A percentile compares a stretch with the other conserved stretches of the same genome.
These are phyloP conservation scores for Aspergillus incahuasiensis DNA, from an alignment of 495 filamentous ascomycete genomes.

Conservation along the genomic window DNA sequence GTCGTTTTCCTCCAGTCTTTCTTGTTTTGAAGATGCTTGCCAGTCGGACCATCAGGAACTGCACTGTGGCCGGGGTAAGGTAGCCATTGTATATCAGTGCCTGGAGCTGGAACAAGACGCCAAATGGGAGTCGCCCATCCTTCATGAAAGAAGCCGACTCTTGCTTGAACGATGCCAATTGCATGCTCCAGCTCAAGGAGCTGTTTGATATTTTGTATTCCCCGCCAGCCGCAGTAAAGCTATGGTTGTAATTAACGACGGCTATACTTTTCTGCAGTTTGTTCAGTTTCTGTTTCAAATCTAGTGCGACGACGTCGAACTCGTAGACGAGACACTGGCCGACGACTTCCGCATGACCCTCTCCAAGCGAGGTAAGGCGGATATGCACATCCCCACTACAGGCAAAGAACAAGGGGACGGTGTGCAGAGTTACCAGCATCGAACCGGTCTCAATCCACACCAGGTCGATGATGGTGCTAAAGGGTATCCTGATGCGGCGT, in stretches of 20 bases:
- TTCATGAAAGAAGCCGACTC: constrained; percentile 4
- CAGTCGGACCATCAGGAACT: constrained; percentile 10
- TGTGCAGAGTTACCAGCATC: constrained; percentile 10
- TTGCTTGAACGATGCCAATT: constrained; percentile 2
- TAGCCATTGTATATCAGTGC: constrained; percentile 32
- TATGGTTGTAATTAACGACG: neutral
- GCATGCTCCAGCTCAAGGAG: neutral
- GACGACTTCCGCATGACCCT: constrained; percentile 12
- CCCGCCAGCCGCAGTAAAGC: neutral
- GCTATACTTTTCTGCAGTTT: constrained; percentile 2
- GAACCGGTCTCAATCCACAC: constrained; percentile 8
- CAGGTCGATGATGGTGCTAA: constrained; percentile 14
- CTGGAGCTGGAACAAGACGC: constrained; percentile 35
- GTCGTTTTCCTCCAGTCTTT: neutral
- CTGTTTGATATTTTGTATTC: neutral
- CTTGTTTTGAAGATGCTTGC: neutral
- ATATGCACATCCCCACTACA: neutral
- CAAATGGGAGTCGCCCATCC: constrained; percentile 30
- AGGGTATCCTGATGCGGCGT: constrained; percentile 16
- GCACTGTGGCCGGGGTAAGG: constrained; percentile 24
- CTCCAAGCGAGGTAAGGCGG: constrained; percentile 11
- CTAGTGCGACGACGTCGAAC: constrained; percentile 6
- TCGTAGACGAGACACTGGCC: constrained; percentile 28
- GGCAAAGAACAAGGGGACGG: constrained; percentile 17
- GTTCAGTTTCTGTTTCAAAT: constrained; percentile 1